Base-by-base conservation (phyloP, 1,284 basidiomycete genomes). In the Ustilago lituana region DNA sequence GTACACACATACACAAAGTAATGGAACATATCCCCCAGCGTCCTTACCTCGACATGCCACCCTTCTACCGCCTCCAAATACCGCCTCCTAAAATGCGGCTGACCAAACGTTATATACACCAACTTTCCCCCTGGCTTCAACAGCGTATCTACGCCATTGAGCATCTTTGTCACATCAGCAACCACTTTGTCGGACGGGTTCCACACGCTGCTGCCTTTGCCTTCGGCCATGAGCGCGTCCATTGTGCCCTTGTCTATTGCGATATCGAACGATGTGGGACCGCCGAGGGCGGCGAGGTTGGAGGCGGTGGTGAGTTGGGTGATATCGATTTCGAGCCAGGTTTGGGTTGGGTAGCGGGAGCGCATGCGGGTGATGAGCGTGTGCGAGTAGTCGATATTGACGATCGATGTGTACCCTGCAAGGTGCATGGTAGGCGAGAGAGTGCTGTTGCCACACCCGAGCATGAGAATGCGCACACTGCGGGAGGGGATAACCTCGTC, bases 181-280 rank as follows among this genome's bases (percentile, higher is more conserved):
- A 68, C 23, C 1, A 80, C 78, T 10, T 58, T 55, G 2, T 62
- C 48, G 7, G 61, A 54, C 1, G 78, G 79, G 15, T 64, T 63
- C 79, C 79, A 81, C 7, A 77, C 74, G 0, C 38, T 44, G 3
- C 44, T 40, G 1, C 64, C 72, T 23, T 68, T 73, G 2, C 27
- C 33, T 47, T 78, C 77, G n/a, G 79, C 79, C 74, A 81, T 76
- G 4, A 81, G 62, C 0, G 79, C 79, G 55, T 81, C 79, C 72
- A 81, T 74, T 3, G 79, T 81, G 5, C 77, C 78, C 37, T 81
- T 81, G 51, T 81, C 79, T 4, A 81, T 44, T 0, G 76, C 67
- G 3, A 76, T 56, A 45, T 81, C 79, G 61, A 74, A 81, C 6
- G 35, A 32, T 5, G 22, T 57, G 1, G 11, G 6, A 0, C 77